Percentiles rank a stretch among this genome's conserved stretches.
Evolutionary conservation across 179 eudicot species (phyloP).

Genomic region (Drosera spatulata): DNA sequence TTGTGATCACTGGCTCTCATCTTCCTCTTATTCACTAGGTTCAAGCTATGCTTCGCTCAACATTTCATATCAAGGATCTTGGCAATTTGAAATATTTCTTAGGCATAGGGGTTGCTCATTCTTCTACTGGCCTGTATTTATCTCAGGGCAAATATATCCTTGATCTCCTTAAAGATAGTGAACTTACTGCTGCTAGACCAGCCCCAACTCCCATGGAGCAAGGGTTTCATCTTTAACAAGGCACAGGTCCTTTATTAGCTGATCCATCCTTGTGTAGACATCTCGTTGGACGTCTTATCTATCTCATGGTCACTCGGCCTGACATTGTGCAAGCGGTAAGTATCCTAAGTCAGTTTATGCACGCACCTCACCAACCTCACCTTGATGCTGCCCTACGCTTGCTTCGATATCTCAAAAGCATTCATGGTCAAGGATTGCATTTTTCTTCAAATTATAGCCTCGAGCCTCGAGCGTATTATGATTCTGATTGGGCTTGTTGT

Average conservation of each 20-base stretch:
- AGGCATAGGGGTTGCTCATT: too few species aligned
- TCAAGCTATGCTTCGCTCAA: too few species aligned
- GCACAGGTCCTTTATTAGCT: background rate
- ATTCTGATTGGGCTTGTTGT: background rate
- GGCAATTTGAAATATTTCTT: too few species aligned
- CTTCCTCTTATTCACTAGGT: too few species aligned
- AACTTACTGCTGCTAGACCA: background rate
- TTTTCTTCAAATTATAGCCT: background rate
- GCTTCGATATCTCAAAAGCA: background rate
- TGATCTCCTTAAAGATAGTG: background rate
- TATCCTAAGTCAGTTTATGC: background rate
- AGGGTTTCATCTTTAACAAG: background rate
- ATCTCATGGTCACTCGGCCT: background rate
- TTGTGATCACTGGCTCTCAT: too few species aligned
- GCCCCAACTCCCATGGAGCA: background rate
- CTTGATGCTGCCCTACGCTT: background rate
- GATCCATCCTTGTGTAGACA: background rate
- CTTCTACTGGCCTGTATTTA: background rate
- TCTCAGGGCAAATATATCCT: background rate
- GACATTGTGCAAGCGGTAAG: background rate
- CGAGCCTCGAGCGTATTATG: background rate
- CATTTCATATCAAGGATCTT: too few species aligned
- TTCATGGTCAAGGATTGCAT: background rate
- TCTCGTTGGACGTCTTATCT: background rate
- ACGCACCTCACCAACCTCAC: background rate